These are phyloP conservation scores for Cercophora samala DNA, from an alignment of 495 filamentous ascomycete species.

Conservation along the genomic window DNA sequence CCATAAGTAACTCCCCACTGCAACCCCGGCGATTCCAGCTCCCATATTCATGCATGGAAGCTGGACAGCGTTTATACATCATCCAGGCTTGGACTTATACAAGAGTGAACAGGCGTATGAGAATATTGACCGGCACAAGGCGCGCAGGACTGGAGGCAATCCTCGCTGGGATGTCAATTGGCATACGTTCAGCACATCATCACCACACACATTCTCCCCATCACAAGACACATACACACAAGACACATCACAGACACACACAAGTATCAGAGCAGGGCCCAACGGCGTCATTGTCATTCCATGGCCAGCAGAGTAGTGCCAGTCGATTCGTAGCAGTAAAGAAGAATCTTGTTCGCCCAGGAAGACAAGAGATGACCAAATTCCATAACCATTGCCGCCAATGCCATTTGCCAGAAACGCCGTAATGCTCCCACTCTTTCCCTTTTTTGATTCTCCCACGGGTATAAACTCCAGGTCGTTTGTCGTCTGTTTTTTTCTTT, in stretches of 20 bases:
- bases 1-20: too few relatives aligned
- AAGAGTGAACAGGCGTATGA: too few relatives aligned
- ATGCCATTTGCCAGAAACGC: constrained; percentile 5
- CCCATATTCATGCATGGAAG: too few relatives aligned
- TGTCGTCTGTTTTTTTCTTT: not conserved
- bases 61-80: too few relatives aligned
- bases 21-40: too few relatives aligned
- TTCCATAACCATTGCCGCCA: constrained; percentile 15
- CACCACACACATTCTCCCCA: too few relatives aligned
- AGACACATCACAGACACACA: not conserved
- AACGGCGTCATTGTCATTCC: constrained; percentile 8
- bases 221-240: not conserved
- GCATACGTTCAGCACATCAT: too few relatives aligned
- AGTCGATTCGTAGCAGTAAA: constrained; percentile 7
- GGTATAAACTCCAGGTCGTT: constrained; percentile 8
- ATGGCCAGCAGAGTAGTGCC: constrained; percentile 3
- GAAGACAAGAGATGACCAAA: constrained; percentile 1
- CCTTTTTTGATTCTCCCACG: constrained; percentile 5
- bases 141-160: too few relatives aligned
- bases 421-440: not conserved
- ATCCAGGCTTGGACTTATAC: too few relatives aligned
- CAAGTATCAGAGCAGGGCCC: not conserved
- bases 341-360: constrained; percentile 1
- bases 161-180: too few relatives aligned
- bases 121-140: too few relatives aligned